Conservation (phyloP, 2,329 filamentous ascomycete genomes). For the Cadophora malorum region DNA sequence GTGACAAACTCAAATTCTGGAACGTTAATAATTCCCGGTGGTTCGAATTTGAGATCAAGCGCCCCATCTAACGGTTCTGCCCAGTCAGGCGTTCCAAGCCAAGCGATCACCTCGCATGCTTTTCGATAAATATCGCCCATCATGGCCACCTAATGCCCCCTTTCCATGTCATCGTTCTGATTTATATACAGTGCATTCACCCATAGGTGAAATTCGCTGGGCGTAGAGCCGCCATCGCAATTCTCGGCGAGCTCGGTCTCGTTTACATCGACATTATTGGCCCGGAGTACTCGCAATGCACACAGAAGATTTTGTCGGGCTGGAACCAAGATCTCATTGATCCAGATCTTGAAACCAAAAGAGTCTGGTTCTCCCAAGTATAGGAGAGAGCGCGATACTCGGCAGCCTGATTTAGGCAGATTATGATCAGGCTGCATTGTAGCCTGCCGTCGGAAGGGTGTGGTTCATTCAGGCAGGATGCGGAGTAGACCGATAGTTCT, state of each 20-base stretch:
- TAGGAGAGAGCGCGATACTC: not conserved
- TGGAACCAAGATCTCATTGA: not conserved
- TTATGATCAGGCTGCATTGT: not conserved
- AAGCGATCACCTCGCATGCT: not conserved
- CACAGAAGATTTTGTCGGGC: not conserved
- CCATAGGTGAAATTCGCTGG: not conserved
- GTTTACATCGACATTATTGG: not conserved
- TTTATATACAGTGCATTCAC: constrained; percentile 12
- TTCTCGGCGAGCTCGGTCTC: not conserved
- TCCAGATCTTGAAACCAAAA: not conserved
- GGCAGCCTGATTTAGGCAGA: not conserved
- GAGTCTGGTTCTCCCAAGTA: not conserved
- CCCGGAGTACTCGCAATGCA: not conserved
- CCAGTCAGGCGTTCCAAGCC: not conserved
- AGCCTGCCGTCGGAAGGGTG: not conserved
- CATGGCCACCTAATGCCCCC: constrained; percentile 7
- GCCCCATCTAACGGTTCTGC: not conserved
- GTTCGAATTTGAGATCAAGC: not conserved
- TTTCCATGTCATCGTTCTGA: constrained; percentile 1
- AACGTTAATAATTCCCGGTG: not conserved
- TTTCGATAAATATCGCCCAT: constrained; percentile 4
- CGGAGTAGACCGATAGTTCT: not conserved
- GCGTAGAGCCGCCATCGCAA: not conserved
- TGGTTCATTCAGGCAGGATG: not conserved
- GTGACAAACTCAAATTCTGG: not conserved